A percentile compares a stretch with the other conserved stretches of the same genome.
Evolutionary conservation across 345 rosid species (phyloP).

Genomic region (Viola odorata): DNA sequence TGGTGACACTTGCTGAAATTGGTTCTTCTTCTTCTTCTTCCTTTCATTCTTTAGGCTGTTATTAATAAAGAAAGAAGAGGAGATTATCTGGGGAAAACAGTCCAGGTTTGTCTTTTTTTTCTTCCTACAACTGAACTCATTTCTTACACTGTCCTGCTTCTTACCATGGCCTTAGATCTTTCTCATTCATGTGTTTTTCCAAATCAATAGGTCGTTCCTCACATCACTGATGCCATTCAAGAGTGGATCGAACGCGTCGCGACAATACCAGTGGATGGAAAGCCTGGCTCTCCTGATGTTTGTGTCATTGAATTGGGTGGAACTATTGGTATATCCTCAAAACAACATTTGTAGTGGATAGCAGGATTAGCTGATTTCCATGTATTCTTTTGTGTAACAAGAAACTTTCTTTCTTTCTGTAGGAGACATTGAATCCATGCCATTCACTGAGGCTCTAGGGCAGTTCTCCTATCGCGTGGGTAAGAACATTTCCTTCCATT

Average conservation of each 20-base stretch:
- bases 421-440: conserved; percentile 99
- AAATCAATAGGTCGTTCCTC: conserved; percentile 78
- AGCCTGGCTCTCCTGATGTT: conserved; percentile 81
- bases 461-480: conserved; percentile 96
- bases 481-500: conserved; percentile 24
- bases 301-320: conserved; percentile 98
- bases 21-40: background rate
- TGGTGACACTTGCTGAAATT: conserved; percentile 1
- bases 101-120: conserved; percentile 49
- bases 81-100: conserved; percentile 94
- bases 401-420: conserved; percentile 16
- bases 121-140: conserved; percentile 1
- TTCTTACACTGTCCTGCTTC: conserved; percentile 1
- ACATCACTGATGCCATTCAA: conserved; percentile 93
- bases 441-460: conserved; percentile 95
- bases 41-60: conserved; percentile 43
- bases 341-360: background rate
- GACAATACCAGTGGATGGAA: conserved; percentile 70
- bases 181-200: conserved; percentile 1
- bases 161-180: background rate
- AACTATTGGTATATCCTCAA: conserved; percentile 59
- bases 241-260: conserved; percentile 94
- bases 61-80: conserved; percentile 94
- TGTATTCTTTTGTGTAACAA: conserved; percentile 5
- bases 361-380: conserved; percentile 5